Evolutionary conservation across 768 basidiomycete species (phyloP).

Genomic region (Gloeostereum incarnatum): DNA sequence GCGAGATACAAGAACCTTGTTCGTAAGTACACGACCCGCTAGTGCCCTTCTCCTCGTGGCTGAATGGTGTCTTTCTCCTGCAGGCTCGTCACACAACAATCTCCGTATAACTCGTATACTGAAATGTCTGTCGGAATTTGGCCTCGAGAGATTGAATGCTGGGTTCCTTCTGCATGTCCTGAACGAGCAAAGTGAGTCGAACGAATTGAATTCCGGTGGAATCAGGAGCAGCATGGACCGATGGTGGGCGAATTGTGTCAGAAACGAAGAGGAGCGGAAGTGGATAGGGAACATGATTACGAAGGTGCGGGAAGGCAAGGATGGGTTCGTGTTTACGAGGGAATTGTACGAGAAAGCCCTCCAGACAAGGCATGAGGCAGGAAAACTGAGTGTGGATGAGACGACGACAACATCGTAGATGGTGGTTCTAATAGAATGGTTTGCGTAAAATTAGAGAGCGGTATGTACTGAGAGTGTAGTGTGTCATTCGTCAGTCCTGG

Average conservation of each 20-base stretch:
- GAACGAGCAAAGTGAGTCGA: slow-evolving; percentile 55
- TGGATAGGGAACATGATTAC: slow-evolving; percentile 43
- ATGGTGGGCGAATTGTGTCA: slow-evolving; percentile 72
- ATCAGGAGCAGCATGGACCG: slow-evolving; percentile 60
- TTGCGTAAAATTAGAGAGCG: not conserved
- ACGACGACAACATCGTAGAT: slow-evolving; percentile 6
- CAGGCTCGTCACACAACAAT: slow-evolving; percentile 67
- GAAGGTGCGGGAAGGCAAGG: slow-evolving; percentile 34
- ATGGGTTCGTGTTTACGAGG: slow-evolving; percentile 42
- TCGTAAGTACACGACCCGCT: slow-evolving; percentile 39
- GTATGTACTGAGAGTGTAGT: not conserved
- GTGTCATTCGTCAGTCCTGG: not conserved
- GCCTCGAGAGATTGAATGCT: slow-evolving; percentile 51
- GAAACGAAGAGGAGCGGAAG: slow-evolving; percentile 47
- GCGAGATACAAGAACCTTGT: slow-evolving; percentile 55
- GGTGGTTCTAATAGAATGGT: slow-evolving; percentile 1
- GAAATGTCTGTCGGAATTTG: slow-evolving; percentile 66
- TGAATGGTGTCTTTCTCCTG: not conserved
- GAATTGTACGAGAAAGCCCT: slow-evolving; percentile 46
- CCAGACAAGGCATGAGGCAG: slow-evolving; percentile 25
- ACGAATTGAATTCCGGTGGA: slow-evolving; percentile 35
- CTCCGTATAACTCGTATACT: slow-evolving; percentile 71
- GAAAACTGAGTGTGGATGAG: slow-evolving; percentile 18
- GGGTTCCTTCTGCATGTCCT: slow-evolving; percentile 65
- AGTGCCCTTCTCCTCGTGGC: not conserved